phyloP scores from a whole-genome alignment of 139 green algal genomes.

The Pedinophyceae sp. region DNA sequence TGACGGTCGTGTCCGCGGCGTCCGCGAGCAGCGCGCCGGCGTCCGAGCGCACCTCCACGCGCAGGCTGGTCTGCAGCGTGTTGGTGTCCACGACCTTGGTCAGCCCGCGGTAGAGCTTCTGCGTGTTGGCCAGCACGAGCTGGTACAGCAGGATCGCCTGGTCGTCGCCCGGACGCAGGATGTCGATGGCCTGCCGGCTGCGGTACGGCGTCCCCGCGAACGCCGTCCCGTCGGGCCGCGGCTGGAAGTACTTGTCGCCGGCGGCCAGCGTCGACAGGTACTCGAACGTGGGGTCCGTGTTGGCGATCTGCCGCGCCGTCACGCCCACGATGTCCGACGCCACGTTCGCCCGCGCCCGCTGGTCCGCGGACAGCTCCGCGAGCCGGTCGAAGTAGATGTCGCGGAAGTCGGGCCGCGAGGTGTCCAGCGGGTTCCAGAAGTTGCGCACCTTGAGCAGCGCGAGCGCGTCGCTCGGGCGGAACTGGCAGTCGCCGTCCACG shows the following conservation, averaged over 20 bases:
- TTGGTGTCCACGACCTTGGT: neutral
- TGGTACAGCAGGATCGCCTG: neutral
- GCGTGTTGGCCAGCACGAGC: neutral
- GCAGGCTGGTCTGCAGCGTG: neutral
- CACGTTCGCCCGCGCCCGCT: no score
- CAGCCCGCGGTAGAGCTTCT: neutral
- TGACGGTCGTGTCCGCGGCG: neutral
- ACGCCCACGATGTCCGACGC: no score
- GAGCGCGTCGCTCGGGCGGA: neutral
- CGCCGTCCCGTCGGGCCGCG: neutral
- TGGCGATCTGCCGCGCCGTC: neutral
- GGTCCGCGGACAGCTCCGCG: neutral
- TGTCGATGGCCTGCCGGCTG: neutral
- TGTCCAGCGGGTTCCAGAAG: neutral
- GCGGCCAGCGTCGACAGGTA: neutral
- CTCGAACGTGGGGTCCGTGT: neutral
- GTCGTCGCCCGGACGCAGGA: neutral
- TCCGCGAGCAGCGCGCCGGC: no score
- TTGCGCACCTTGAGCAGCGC: neutral
- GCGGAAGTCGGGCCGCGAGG: neutral
- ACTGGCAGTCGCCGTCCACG: neutral
- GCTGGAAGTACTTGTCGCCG: neutral
- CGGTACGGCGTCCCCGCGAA: neutral
- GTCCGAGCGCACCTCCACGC: no score
- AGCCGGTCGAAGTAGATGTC: neutral